Percentiles rank a stretch among this genome's conserved stretches.
Evolutionary conservation across 495 filamentous ascomycete species (phyloP).

Genomic region (Penicillium simplicissimum): DNA sequence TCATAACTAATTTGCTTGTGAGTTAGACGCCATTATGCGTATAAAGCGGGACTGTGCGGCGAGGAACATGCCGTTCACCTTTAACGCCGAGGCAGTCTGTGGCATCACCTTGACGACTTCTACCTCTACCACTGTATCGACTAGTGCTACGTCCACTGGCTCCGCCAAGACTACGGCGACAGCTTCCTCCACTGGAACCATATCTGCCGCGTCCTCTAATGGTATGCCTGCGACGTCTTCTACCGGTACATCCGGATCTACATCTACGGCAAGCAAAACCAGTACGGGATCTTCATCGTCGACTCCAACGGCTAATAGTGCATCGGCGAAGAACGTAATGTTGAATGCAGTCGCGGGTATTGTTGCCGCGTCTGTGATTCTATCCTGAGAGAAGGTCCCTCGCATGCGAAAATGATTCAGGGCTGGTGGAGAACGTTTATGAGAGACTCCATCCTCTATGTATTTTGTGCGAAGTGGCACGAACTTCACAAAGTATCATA

Average conservation of each 20-base stretch:
- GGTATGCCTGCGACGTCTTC: neutral
- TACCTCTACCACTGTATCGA: neutral
- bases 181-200: neutral
- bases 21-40: neutral
- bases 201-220: neutral
- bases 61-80: constrained; percentile 10
- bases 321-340: neutral
- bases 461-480: neutral
- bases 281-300: neutral
- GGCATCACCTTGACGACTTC: constrained; percentile 3
- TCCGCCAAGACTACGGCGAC: neutral
- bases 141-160: neutral
- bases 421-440: too few relatives aligned
- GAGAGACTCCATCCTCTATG: neutral
- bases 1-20: neutral
- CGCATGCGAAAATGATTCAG: neutral
- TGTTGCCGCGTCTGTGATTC: neutral
- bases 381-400: neutral
- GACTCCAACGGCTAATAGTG: constrained; percentile 2
- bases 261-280: neutral
- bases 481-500: neutral
- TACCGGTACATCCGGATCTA: neutral
- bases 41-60: neutral
- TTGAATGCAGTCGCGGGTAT: neutral
- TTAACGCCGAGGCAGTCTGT: constrained; percentile 4